These are phyloP conservation scores for Mycena indigotica DNA, from an alignment of 768 basidiomycete genomes.

Conservation along the genomic window DNA sequence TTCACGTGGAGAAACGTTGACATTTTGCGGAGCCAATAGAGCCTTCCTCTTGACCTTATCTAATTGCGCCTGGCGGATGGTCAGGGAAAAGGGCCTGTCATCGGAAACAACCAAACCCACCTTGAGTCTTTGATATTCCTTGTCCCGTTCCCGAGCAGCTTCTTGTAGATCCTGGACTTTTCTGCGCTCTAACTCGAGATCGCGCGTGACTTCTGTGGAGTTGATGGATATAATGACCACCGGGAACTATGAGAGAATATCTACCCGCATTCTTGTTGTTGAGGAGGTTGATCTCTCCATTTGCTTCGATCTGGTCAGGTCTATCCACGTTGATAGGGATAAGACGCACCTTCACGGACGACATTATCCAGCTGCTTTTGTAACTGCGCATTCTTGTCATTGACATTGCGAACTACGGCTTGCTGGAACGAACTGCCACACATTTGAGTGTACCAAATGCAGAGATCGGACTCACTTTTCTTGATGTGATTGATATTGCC, in stretches of 20 bases:
- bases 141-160: constrained; percentile 72
- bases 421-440: constrained; percentile 73
- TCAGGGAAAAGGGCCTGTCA: background rate
- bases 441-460: constrained; percentile 13
- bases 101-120: constrained; percentile 33
- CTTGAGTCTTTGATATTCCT: constrained; percentile 88
- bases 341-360: constrained; percentile 71
- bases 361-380: constrained; percentile 88
- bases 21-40: constrained; percentile 51
- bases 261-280: constrained; percentile 69
- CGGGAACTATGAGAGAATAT: too few species aligned
- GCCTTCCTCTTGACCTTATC: constrained; percentile 85
- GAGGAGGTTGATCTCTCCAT: constrained; percentile 72
- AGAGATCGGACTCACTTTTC: constrained; percentile 56
- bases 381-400: constrained; percentile 78
- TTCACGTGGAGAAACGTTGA: constrained; percentile 23
- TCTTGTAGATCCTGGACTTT: constrained; percentile 78
- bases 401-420: constrained; percentile 77
- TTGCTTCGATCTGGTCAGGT: constrained; percentile 51
- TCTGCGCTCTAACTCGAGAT: constrained; percentile 77
- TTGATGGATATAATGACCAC: background rate
- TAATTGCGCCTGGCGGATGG: constrained; percentile 61
- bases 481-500: constrained; percentile 89
- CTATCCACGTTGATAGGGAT: background rate
- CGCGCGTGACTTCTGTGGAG: constrained; percentile 69